phyloP scores from a whole-genome alignment of 2,329 filamentous ascomycete genomes.

The Cercospora sp. region DNA sequence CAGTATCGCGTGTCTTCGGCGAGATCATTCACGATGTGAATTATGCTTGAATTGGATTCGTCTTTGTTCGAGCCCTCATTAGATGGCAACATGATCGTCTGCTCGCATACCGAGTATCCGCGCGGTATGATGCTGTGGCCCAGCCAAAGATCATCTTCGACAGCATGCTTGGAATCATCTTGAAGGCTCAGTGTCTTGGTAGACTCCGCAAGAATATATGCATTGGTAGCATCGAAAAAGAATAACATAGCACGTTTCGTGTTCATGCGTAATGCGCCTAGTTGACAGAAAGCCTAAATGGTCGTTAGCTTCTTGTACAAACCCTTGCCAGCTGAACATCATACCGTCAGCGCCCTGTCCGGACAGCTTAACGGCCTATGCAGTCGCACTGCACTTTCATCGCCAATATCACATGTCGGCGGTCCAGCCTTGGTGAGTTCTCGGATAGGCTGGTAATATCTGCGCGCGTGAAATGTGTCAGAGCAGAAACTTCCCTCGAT shows the following conservation, averaged over 20 bases:
- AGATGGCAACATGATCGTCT: conserved; percentile 30
- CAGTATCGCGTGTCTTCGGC: conserved; percentile 32
- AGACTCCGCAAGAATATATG: conserved; percentile 57
- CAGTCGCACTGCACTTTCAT: conserved; percentile 24
- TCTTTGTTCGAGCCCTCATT: conserved; percentile 29
- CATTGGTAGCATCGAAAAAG: conserved; percentile 52
- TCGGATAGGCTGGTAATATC: conserved; percentile 35
- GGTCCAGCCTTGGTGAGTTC: conserved; percentile 32
- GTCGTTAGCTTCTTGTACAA: conserved; percentile 1
- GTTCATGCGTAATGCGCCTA: conserved; percentile 52
- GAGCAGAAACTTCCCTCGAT: conserved; percentile 9
- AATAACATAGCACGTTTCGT: conserved; percentile 55
- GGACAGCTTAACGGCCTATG: conserved; percentile 35
- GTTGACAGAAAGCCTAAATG: conserved; percentile 50
- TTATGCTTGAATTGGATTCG: conserved; percentile 14
- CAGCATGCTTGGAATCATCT: conserved; percentile 28
- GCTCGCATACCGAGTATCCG: conserved; percentile 36
- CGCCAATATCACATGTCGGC: conserved; percentile 30
- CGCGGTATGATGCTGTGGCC: conserved; percentile 35
- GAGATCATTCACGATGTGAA: conserved; percentile 37
- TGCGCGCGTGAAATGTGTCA: conserved; percentile 7
- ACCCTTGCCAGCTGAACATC: neutral
- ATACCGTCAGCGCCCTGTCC: conserved; percentile 30
- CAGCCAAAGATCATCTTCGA: conserved; percentile 34
- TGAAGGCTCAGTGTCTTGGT: conserved; percentile 50